Evolutionary conservation across 108 stramenopile species (phyloP), one percentile per base, ranked within the genome.

Genomic region (Conticribra weissflogii): DNA sequence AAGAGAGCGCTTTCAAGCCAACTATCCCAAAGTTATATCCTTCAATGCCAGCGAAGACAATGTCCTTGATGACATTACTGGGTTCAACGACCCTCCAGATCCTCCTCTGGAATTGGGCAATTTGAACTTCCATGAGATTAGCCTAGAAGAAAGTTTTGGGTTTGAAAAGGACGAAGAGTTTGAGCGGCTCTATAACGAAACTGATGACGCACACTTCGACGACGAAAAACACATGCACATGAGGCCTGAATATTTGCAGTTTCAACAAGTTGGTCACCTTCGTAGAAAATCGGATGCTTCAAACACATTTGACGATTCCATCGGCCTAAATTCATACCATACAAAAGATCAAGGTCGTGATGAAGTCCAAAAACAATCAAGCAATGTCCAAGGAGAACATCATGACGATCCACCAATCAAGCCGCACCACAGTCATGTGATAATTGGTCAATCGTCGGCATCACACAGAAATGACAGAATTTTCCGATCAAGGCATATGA

Each of bases 71-170:
- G 36, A 17, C 17, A 32, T 27, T 17, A 57, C 28, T 17, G 17
- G 17, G 30, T n/a, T 3, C 36, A 19, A 22, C 24, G 21, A 62
- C 3, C 47, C 36, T 27, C 23, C 8, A 36, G 62, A 63, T 50
- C 47, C 47, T 24, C 48, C 46, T 47, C 15, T 65, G 51, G 31
- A 64, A 32, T 24, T 64, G 9, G 28, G 23, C 5, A 23, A 25
- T 5, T 27, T 56, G 15, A 22, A 21, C 5, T 21, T 51, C 4
- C 4, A 51, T 51, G 50, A n/a, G 8, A n/a, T 33, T 1, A 53
- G 32, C 19, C 34, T 65, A 0, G 25, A 54, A 16, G 52, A 32
- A 29, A 65, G 50, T 23, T 65, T 65, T 34, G 64, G 64, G 29
- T 54, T 48, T 22, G 19, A 53, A 36, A 30, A n/a, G 7, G 51